Evolutionary conservation across 208 protist genomes (phyloP).

Genomic region (Phytomonas sp.): DNA sequence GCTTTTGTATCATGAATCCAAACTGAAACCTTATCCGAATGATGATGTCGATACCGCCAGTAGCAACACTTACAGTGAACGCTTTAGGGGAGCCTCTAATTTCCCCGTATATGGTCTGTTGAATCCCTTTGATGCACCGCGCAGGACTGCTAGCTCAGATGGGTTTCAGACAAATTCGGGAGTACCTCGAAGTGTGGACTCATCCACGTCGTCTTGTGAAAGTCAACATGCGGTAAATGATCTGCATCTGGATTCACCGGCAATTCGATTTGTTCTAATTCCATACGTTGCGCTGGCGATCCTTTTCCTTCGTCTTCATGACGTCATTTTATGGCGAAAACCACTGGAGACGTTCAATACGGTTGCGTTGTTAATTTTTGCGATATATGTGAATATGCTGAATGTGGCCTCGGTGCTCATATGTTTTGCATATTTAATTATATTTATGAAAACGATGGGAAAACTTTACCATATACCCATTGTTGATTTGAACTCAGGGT

Average conservation of each 20-base stretch:
- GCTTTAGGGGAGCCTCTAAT: neutral
- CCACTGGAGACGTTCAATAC: constrained; percentile 47
- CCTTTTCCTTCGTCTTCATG: constrained; percentile 34
- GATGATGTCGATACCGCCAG: neutral
- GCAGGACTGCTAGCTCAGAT: neutral
- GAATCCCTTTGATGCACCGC: neutral
- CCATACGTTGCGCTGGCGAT: constrained; percentile 72
- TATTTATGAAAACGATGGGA: constrained; percentile 33
- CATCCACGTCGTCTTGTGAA: neutral
- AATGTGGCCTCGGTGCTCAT: constrained; percentile 38
- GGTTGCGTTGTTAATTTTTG: constrained; percentile 36
- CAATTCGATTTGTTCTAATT: constrained; percentile 61
- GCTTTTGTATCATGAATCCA: constrained; percentile 16
- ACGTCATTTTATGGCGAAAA: constrained; percentile 56
- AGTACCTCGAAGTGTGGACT: neutral
- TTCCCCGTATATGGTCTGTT: neutral
- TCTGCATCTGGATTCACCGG: constrained; percentile 24
- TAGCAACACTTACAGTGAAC: neutral
- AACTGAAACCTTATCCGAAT: neutral
- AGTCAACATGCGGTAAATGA: neutral
- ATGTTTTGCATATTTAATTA: constrained; percentile 23
- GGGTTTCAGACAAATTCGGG: neutral
- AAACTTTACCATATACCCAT: constrained; percentile 47
- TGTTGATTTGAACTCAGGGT: constrained; percentile 11
- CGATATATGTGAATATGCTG: constrained; percentile 39